Base-by-base conservation (phyloP, 169 alveolate species). In the Cryptosporidium sp. region DNA sequence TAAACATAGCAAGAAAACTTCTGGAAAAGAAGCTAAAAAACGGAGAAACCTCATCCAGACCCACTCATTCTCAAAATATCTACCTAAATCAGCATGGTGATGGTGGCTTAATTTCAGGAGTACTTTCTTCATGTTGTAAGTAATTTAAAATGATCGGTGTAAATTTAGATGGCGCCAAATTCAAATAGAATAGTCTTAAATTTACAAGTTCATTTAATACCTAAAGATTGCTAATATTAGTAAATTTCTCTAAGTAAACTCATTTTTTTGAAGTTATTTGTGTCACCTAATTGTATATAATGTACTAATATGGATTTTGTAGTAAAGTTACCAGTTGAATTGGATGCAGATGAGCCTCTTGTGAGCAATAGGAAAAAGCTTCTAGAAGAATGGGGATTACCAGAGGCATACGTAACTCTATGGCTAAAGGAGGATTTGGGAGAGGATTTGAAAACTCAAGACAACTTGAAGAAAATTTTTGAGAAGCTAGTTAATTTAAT, bases 61-160 rank as follows among this genome's bases (percentile, higher is more conserved):
- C 67, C 26, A 33, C 23, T 3, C 7, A 23, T 21, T 37, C 55
- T n/a, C 74, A 61, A 37, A 80, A 39, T 29, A 80, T 80, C 55
- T 65, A 80, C 18, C 41, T 80, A 16, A 37, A 45, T 12, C 80
- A 59, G 31, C 48, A 59, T 31, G 48, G 55, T 14, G 65, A 80
- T 59, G 37, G 41, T 12, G 43, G 39, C 31, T 62, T 67, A 16
- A 41, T 80, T 80, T 43, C 50, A 21, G 75, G 89, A 3, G 26
- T 61, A n/a, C 75, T 80, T 62, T 80, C 89, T 26, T 62, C 89
- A 1, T 80, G 89, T 26, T 80, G 89, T 50, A 65, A 35, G 23
- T 35, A 67, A 39, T 43, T 37, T 69, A 69, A 31, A 37, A 31
- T 31, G 33, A 33, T 41, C 21, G 0, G 14, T 29, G 5, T 1